Base-by-base conservation (phyloP, 495 filamentous ascomycete species). In the Podospora pseudopauciseta region DNA sequence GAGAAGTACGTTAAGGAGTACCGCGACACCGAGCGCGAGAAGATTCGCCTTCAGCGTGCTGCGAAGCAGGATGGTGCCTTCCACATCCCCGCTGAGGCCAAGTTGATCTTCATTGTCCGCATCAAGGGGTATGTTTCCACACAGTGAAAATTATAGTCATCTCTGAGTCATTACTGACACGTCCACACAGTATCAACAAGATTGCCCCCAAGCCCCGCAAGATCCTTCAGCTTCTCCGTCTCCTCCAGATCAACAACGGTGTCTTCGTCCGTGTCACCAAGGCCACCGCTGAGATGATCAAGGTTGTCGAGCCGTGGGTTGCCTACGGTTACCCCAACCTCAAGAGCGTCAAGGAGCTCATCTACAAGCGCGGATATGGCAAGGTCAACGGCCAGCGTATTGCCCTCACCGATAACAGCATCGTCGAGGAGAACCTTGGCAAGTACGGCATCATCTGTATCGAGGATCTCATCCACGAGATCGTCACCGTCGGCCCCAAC, bases 161-260 rank as follows among this genome's bases (percentile, higher is more conserved):
- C 5, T 16, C 7, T 18, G 39, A 49, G 15, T 11, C 39, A 3
- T 66, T 4, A 7, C 59, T 74, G 57, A 71, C 68, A 49, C 2
- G 39, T 18, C 9, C 6, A 3, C 39, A 20, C 66, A 90, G 95
- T 96, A 99, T 99, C 93, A 98, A 98, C 91, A 98, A 99, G 90
- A 98, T 99, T 74, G 88, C 95, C 79, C 95, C 95, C 77, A 98
- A 99, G 90, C 96, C 96, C 82, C 93, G 96, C 86, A 98, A 99
- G 90, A 98, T 97, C 78, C 89, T 99, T 71, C 95, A 98, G 84
- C 91, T 99, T 58, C 93, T 99, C 79, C 94, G 95, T 85, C 91
- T 99, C 72, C 89, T 98, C 79, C 95, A 99, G 86, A 98, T 99
- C 91, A 99, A 99, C 93, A 97, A 95, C 83, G 96, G 94, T 84